These are phyloP conservation scores for Plasmodium billcollinsi DNA, from an alignment of 169 alveolate species.

Conservation along the genomic window DNA sequence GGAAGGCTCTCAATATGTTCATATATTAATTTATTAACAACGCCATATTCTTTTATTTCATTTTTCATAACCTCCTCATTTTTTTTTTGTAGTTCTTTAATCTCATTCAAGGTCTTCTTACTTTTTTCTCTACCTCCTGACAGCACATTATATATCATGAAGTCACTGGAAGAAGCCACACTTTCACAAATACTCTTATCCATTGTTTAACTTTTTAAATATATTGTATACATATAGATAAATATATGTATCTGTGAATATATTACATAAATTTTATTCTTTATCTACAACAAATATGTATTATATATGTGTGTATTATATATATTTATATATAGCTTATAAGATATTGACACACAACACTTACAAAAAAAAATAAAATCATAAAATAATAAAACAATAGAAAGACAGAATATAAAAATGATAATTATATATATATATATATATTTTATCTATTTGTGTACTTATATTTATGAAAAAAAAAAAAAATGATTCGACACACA, in stretches of 20 bases:
- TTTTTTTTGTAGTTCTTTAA: constrained; percentile 15
- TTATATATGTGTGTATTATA: too few species aligned
- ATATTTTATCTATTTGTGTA: neutral
- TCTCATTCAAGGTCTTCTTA: constrained; percentile 27
- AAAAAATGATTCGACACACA: constrained; percentile 3
- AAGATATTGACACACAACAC: neutral
- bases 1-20: constrained; percentile 20
- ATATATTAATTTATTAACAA: constrained; percentile 16
- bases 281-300: too few species aligned
- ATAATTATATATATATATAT: neutral
- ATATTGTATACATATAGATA: neutral
- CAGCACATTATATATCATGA: constrained; percentile 28
- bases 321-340: too few species aligned
- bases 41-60: constrained; percentile 41
- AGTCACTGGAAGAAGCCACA: constrained; percentile 25
- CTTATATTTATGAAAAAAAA: neutral
- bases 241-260: neutral
- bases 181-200: constrained; percentile 12
- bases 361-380: neutral
- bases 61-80: constrained; percentile 20
- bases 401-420: too few species aligned
- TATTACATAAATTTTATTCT: neutral
- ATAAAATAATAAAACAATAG: too few species aligned
- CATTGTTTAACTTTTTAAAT: constrained; percentile 1
- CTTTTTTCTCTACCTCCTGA: constrained; percentile 49